Base-by-base conservation (phyloP, 2,329 filamentous ascomycete genomes). In the Botrytis aclada region DNA sequence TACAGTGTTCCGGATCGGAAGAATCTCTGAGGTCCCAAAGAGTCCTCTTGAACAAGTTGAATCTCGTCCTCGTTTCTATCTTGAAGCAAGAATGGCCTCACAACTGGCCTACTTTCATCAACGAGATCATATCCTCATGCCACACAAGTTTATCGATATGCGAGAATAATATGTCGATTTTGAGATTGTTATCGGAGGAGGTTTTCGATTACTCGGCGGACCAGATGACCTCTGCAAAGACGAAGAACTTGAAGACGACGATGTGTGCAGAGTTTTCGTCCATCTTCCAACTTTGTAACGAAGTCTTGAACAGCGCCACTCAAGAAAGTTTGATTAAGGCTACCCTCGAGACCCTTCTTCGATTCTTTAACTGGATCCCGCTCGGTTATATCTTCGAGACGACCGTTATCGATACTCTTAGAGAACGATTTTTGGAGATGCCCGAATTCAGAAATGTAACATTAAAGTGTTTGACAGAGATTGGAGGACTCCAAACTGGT, bases 51-150 rank as follows among this genome's bases (percentile, higher is more conserved):
- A 98, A 98, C 88, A 99, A 99, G 86, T 90, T 99, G 75, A 99
- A 99, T 81, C 89, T 99, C 79, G 95, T 98, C 73, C 92, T 99
- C 76, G 94, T 99, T 79, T 98, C 95, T 73, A 95, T 99, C 76
- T 86, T 99, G 81, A 99, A 99, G 87, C 96, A 99, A 84, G 96
- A 99, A 84, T 99, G 96, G 96, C 96, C 96, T 73, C 95, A 98
- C 84, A 97, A 99, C 86, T 99, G 97, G 96, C 96, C 97, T 18
- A 97, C 94, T 32, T 99, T 99, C 84, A 98, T 99, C 88, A 98
- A 98, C 86, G 96, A 99, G 86, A 99, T 99, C 83, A 94, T 99
- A 79, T 92, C 94, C 34, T 95, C 96, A 72, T 98, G 95, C 84
- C 95, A 97, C 82, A 95, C 93, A 78, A 98, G 93, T 83, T 86